A percentile compares a stretch with the other conserved stretches of the same genome.
These are phyloP conservation scores for Taphrina confusa DNA, from an alignment of 1,139 yeast species.

Conservation along the genomic window DNA sequence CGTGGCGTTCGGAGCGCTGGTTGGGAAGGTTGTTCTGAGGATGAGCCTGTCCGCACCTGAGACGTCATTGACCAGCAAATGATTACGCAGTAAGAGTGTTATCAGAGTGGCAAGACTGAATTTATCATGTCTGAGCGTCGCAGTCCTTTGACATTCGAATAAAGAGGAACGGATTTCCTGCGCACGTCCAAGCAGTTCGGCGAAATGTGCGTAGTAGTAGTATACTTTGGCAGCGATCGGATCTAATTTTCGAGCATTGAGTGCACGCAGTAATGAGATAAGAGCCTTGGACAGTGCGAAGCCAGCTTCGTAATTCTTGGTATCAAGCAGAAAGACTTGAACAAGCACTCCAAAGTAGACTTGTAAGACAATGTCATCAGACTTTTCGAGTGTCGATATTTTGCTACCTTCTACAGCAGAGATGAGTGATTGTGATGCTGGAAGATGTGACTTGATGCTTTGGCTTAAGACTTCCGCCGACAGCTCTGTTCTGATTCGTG, in stretches of 20 bases:
- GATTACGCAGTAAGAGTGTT: constrained; percentile 79
- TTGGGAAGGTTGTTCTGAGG: constrained; percentile 86
- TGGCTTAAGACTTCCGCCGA: background rate
- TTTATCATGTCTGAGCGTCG: constrained; percentile 85
- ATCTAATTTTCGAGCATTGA: constrained; percentile 82
- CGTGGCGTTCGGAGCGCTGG: constrained; percentile 78
- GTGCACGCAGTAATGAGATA: constrained; percentile 59
- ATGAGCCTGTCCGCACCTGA: constrained; percentile 87
- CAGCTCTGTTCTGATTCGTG: constrained; percentile 7
- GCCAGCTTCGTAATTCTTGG: constrained; percentile 49
- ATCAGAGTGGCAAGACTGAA: constrained; percentile 89
- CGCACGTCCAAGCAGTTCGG: constrained; percentile 63
- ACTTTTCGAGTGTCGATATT: background rate
- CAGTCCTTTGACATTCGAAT: constrained; percentile 75
- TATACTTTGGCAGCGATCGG: constrained; percentile 86
- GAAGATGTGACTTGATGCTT: constrained; percentile 6
- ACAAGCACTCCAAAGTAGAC: constrained; percentile 5
- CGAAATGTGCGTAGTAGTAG: constrained; percentile 83
- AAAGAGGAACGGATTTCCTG: constrained; percentile 66
- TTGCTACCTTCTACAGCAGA: constrained; percentile 53
- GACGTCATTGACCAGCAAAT: constrained; percentile 74
- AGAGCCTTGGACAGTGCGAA: constrained; percentile 50
- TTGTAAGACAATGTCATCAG: constrained; percentile 11
- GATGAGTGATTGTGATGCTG: background rate
- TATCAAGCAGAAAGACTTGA: constrained; percentile 76